Evolutionary conservation across 179 eudicot genomes (phyloP), one percentile per base, ranked within the genome.

Genomic region (Silene noctiflora): DNA sequence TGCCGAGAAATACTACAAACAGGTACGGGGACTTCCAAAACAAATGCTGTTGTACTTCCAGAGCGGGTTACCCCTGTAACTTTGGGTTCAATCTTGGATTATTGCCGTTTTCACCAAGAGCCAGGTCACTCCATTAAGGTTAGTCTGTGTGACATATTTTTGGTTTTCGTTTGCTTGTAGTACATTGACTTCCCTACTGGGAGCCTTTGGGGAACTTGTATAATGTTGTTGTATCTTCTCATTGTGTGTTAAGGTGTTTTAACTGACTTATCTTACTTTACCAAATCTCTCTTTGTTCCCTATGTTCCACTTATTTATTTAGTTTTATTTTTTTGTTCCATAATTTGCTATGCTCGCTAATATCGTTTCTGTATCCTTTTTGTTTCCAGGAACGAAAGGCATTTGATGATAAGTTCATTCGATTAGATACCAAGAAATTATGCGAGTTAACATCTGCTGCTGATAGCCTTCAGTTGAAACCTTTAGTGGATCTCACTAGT

Each of bases 51-150:
- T 59, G 78, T 87, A 76, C 97, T 91, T 77, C 97, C 97, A 25
- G 88, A 88, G 59, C 83, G 89, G 72, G 94, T 91, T 62, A 88
- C 82, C 78, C 86, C 97, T 53, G 88, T 85, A 35, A 84, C 84
- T 60, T 77, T 90, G 76, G 88, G 97, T 46, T 82, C 84, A 68
- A 81, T 91, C 72, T 86, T 91, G 80, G 92, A 91, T 74, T 91
- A 91, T 72, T 90, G 97, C 71, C 92, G 90, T 20, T 91, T 90
- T 80, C 94, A 88, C 78, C 97, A 91, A 88, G 81, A 86, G 75
- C 85, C 90, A 46, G 97, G 97, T 69, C 92, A 87, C 81, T 91
- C 97, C 61, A 85, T 88, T 79, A 91, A 90, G 97, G 94, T 85
- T 63, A 5, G 69, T 76, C 65, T 25, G 22, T 46, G 61, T 60